Evolutionary conservation across 768 basidiomycete genomes (phyloP).

Genomic region (Agrocybe chaxingu): DNA sequence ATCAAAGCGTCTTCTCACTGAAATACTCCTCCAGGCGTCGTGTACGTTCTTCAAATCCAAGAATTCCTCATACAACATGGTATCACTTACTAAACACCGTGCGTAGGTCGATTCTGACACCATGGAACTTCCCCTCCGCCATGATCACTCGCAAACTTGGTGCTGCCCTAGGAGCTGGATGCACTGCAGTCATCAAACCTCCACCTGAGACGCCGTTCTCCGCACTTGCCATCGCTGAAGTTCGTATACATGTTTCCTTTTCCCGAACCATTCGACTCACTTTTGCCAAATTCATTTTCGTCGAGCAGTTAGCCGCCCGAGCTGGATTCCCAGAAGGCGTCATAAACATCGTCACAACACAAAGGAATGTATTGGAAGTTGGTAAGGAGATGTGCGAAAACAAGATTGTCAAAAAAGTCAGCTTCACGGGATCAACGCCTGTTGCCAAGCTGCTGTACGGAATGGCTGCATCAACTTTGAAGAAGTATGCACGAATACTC

Average conservation of each 20-base stretch:
- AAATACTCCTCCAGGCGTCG: constrained; percentile 28
- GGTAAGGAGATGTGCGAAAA: constrained; percentile 94
- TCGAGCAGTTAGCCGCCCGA: constrained; percentile 64
- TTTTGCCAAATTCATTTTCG: not conserved
- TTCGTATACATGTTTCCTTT: constrained; percentile 22
- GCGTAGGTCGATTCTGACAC: constrained; percentile 70
- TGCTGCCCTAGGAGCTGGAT: constrained; percentile 92
- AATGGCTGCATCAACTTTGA: constrained; percentile 73
- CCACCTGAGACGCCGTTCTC: constrained; percentile 95
- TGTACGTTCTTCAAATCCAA: constrained; percentile 25
- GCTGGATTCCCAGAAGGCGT: constrained; percentile 97
- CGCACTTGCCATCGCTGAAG: constrained; percentile 87
- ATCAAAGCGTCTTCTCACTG: not conserved
- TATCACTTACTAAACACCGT: constrained; percentile 3
- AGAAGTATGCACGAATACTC: constrained; percentile 55
- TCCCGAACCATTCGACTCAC: not conserved
- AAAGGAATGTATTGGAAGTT: constrained; percentile 80
- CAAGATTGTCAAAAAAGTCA: constrained; percentile 80
- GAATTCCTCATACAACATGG: not conserved
- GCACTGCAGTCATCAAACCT: constrained; percentile 93
- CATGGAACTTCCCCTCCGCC: constrained; percentile 94
- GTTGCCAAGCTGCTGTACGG: constrained; percentile 76
- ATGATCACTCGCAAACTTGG: constrained; percentile 93
- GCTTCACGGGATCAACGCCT: constrained; percentile 86
- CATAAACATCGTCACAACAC: constrained; percentile 89